Evolutionary conservation across 805 yeast species (phyloP).

Genomic region (Pichia eremophila): DNA sequence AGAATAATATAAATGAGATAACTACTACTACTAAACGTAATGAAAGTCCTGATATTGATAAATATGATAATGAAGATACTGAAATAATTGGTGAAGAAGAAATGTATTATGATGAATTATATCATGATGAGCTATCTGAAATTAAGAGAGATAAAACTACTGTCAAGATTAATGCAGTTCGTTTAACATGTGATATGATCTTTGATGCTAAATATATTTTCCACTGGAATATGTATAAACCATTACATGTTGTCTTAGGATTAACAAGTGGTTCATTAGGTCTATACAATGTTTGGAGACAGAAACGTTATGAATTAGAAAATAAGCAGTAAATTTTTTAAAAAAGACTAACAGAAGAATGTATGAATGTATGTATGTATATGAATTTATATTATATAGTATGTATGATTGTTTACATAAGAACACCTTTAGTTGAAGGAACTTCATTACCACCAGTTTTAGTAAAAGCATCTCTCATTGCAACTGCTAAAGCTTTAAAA

Average conservation of each 20-base stretch:
- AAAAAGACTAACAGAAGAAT: too few species aligned
- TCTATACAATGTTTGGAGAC: constrained; percentile 23
- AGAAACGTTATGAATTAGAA: constrained; percentile 12
- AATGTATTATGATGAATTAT: background rate
- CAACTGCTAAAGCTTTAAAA: constrained; percentile 91
- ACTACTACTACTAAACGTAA: background rate
- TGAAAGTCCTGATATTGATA: background rate
- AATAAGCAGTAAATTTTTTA: background rate
- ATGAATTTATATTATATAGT: too few species aligned
- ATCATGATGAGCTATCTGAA: constrained; percentile 1
- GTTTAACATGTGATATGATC: constrained; percentile 36
- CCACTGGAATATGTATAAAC: constrained; percentile 25
- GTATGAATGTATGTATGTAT: too few species aligned
- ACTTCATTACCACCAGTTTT: constrained; percentile 82
- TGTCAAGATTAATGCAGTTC: constrained; percentile 32
- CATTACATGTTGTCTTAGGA: constrained; percentile 24
- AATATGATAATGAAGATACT: background rate
- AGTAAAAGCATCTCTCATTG: constrained; percentile 76
- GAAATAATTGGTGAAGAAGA: constrained; percentile 2
- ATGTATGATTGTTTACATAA: constrained; percentile 36
- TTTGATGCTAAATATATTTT: constrained; percentile 41
- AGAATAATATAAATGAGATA: background rate
- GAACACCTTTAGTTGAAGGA: constrained; percentile 94
- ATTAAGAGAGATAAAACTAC: constrained; percentile 24
- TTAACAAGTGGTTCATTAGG: constrained; percentile 26